These are phyloP conservation scores for Ophiocordyceps camponoti-floridani DNA, from an alignment of 2,329 filamentous ascomycete species.

Conservation along the genomic window DNA sequence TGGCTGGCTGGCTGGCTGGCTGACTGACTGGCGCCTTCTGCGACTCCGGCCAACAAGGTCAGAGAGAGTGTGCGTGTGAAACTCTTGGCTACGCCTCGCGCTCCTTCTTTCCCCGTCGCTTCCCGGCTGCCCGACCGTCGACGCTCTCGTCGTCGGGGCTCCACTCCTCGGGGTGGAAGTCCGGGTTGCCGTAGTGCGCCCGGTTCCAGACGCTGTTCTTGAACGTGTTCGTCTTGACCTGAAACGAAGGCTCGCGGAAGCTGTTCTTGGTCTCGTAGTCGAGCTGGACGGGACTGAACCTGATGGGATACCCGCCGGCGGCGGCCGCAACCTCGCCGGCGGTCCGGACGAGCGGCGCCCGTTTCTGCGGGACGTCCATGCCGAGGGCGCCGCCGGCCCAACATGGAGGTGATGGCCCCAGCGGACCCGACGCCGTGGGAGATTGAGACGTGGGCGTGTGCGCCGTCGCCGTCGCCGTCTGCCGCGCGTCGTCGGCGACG, in stretches of 20 bases:
- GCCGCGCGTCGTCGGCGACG: conserved; percentile 8
- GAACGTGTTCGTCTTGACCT: conserved; percentile 36
- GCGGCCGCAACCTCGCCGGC: conserved; percentile 1
- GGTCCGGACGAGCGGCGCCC: not conserved
- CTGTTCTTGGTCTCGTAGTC: conserved; percentile 28
- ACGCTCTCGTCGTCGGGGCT: conserved; percentile 20
- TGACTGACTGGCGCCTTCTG: too few relatives aligned
- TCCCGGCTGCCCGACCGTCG: conserved; percentile 11
- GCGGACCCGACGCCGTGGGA: conserved; percentile 13
- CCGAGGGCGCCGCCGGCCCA: conserved; percentile 1
- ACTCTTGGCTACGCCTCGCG: not conserved
- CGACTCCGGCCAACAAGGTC: not conserved
- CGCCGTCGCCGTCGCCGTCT: conserved; percentile 6
- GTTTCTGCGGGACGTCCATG: conserved; percentile 2
- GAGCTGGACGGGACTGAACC: conserved; percentile 29
- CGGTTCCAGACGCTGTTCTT: conserved; percentile 50
- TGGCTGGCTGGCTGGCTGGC: too few relatives aligned
- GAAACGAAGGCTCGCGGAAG: conserved; percentile 26
- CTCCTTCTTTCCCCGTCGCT: conserved; percentile 8
- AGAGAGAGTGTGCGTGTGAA: not conserved
- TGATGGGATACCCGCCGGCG: conserved; percentile 14
- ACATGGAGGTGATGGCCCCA: conserved; percentile 11
- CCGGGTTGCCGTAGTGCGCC: conserved; percentile 48
- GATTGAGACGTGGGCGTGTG: conserved; percentile 11
- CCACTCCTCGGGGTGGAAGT: conserved; percentile 27